These are phyloP conservation scores for Rhizopogon vinicolor DNA, from an alignment of 768 basidiomycete genomes.

Conservation along the genomic window DNA sequence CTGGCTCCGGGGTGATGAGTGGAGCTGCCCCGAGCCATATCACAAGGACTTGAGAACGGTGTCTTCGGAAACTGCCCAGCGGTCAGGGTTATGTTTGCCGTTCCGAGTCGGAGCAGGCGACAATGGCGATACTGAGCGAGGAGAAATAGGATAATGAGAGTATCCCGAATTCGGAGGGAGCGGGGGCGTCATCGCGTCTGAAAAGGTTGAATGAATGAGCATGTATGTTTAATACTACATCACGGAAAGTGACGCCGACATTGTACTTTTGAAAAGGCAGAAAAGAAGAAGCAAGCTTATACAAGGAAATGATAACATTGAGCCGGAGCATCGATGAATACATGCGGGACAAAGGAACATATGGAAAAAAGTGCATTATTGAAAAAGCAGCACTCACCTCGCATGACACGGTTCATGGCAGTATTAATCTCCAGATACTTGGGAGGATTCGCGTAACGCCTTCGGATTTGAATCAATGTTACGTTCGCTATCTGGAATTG, in stretches of 20 bases:
- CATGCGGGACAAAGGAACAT: background rate
- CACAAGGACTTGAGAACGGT: slow-evolving; percentile 17
- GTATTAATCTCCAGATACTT: slow-evolving; percentile 45
- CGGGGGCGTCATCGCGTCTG: slow-evolving; percentile 27
- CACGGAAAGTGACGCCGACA: too few relatives aligned
- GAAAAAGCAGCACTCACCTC: slow-evolving; percentile 19
- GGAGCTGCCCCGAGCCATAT: slow-evolving; percentile 2
- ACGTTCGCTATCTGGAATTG: slow-evolving; percentile 8
- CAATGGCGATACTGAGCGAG: slow-evolving; percentile 14
- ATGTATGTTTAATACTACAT: background rate
- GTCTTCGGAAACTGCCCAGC: slow-evolving; percentile 8
- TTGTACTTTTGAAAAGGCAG: too few relatives aligned
- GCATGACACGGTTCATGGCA: slow-evolving; percentile 22
- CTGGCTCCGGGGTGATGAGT: slow-evolving; percentile 5
- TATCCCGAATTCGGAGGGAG: slow-evolving; percentile 27
- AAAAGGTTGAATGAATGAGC: background rate
- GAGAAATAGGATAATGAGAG: slow-evolving; percentile 24
- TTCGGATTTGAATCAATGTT: slow-evolving; percentile 33
- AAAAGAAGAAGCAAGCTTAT: too few relatives aligned
- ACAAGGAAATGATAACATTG: background rate
- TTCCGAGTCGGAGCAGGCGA: slow-evolving; percentile 2
- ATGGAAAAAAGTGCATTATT: background rate
- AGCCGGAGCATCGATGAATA: background rate
- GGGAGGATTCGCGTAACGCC: slow-evolving; percentile 31
- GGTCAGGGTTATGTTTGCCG: slow-evolving; percentile 1